Base-by-base conservation (phyloP, 768 basidiomycete genomes). In the Gloeophyllum trabeum region DNA sequence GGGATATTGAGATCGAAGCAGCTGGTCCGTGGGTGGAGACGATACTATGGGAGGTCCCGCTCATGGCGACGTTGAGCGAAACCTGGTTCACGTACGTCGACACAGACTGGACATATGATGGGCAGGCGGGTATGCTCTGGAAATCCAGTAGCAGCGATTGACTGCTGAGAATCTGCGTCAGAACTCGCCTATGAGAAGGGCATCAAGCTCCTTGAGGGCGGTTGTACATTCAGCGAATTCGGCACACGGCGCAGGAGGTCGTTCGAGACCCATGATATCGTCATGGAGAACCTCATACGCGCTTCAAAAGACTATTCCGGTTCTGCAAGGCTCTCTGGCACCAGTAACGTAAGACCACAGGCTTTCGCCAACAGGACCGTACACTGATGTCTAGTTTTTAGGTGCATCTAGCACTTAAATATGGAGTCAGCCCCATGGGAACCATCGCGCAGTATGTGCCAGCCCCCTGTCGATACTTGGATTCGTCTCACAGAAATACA, bases 21-120 rank as follows among this genome's bases (percentile, higher is more conserved):
- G 53, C 53, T 22, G 92, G 89, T 5, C 70, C 69, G 4, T 93
- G 90, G 90, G 61, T 62, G 0, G 87, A 92, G 49, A 73, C 86
- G 5, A 94, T 98, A 44, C 64, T 96, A 21, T 99, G 94, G 80
- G 96, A 98, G 63, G 91, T 97, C 1, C 93, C 91, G 1, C 64
- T 98, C 40, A 92, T 98, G 90, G 80, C 91, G 12, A 79, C 79
- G 48, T 65, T 99, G 40, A 90, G 87, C 53, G 91, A 99, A 58
- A 76, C 79, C 16, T 94, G 89, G 62, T 99, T 94, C 62, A 69
- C 62, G 16, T 69, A 71, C 14, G 80, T 76, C 26, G 73, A 74
- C 50, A 82, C 69, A 1, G 81, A 93, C 52, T 99, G 94, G 94
- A 73, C 60, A 42, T 79, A 91, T 47, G 76, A 81, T n/a, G 78